Evolutionary conservation across 805 yeast species (phyloP).

Genomic region (Metschnikowia arizonensis): DNA sequence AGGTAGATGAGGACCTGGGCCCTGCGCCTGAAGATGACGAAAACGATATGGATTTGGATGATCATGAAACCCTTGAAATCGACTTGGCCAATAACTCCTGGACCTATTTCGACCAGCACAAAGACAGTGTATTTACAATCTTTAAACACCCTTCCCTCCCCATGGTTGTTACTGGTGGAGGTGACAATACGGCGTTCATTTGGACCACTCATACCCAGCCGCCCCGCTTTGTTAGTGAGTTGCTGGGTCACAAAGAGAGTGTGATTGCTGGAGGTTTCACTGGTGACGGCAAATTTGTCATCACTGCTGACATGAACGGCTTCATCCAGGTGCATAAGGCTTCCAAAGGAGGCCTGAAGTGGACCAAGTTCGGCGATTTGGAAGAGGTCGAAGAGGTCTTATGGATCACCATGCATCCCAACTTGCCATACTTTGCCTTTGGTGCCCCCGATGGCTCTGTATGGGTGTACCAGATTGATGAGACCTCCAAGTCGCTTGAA

Average conservation of each 20-base stretch:
- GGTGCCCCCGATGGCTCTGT: conserved; percentile 92
- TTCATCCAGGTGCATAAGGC: conserved; percentile 69
- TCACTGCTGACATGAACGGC: conserved; percentile 96
- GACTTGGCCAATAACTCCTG: conserved; percentile 89
- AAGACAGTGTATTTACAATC: conserved; percentile 82
- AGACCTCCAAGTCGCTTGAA: conserved; percentile 45
- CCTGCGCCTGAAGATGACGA: conserved; percentile 36
- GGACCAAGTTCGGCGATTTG: conserved; percentile 66
- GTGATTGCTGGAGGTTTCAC: conserved; percentile 84
- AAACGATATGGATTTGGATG: conserved; percentile 38
- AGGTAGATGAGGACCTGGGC: conserved; percentile 23
- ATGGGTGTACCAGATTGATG: conserved; percentile 80
- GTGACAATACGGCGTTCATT: conserved; percentile 81
- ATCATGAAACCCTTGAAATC: conserved; percentile 55
- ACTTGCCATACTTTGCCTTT: conserved; percentile 76
- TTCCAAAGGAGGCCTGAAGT: conserved; percentile 72
- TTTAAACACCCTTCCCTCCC: conserved; percentile 83
- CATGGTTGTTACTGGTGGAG: conserved; percentile 89
- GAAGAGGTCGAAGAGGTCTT: conserved; percentile 89
- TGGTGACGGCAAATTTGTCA: conserved; percentile 69
- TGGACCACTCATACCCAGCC: conserved; percentile 93
- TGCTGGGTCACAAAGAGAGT: conserved; percentile 82
- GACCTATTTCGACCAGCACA: conserved; percentile 84
- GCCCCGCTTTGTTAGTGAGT: conserved; percentile 70
- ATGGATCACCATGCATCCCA: conserved; percentile 81